phyloP scores from a whole-genome alignment of 192 early-diverging fungal species.

The Backusella macrospora region DNA sequence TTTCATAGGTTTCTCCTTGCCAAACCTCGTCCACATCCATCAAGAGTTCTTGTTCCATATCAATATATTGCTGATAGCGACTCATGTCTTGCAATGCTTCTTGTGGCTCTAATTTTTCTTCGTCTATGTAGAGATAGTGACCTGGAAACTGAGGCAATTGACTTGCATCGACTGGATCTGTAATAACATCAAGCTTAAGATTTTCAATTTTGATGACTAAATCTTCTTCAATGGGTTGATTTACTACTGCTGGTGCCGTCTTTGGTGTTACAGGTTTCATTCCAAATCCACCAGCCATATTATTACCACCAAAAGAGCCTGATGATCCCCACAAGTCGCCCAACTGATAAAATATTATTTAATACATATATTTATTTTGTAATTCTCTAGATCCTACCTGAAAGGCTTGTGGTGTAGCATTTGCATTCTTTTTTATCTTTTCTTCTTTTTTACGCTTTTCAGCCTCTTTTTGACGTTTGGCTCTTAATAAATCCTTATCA shows the following conservation, averaged over 20 bases:
- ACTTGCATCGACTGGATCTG: background rate
- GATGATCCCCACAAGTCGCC: slow-evolving; percentile 16
- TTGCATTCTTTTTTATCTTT: slow-evolving; percentile 19
- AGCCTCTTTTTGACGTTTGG: slow-evolving; percentile 48
- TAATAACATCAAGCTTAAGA: background rate
- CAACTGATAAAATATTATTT: background rate
- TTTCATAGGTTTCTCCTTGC: slow-evolving; percentile 86
- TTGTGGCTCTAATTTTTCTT: slow-evolving; percentile 45
- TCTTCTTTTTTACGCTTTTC: slow-evolving; percentile 30
- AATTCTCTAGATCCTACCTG: background rate
- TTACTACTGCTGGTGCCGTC: background rate
- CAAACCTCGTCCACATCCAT: slow-evolving; percentile 53
- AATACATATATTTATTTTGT: background rate
- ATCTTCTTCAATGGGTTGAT: background rate
- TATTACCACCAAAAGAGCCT: background rate
- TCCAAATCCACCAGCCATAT: background rate
- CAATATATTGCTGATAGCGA: slow-evolving; percentile 49
- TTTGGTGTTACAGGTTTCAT: background rate
- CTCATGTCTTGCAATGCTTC: slow-evolving; percentile 42
- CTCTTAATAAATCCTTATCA: slow-evolving; percentile 64
- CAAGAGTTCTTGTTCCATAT: slow-evolving; percentile 42
- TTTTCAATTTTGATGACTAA: background rate
- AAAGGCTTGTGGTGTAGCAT: background rate
- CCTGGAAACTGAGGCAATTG: slow-evolving; percentile 43
- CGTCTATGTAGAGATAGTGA: slow-evolving; percentile 55